Evolutionary conservation across 1,284 basidiomycete species (phyloP).

Genomic region (Moesziomyces globuligerus): DNA sequence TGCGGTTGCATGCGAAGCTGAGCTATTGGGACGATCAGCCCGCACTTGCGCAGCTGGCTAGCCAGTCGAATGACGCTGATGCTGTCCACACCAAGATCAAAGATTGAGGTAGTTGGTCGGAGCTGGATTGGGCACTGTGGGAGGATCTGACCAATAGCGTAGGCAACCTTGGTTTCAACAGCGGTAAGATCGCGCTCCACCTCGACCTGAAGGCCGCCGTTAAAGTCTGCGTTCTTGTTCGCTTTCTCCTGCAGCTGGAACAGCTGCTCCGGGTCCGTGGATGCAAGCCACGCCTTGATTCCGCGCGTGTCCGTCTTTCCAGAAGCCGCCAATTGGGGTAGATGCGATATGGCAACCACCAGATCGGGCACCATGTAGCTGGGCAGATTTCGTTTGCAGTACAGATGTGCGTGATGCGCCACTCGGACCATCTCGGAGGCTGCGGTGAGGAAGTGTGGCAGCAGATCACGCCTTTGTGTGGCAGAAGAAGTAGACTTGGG

Average conservation of each 20-base stretch:
- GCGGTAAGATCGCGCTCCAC: neutral
- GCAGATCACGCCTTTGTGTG: slow-evolving; percentile 2
- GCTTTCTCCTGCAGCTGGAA: slow-evolving; percentile 1
- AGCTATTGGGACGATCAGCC: slow-evolving; percentile 7
- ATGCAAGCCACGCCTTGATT: slow-evolving; percentile 15
- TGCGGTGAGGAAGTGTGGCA: neutral
- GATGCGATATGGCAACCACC: slow-evolving; percentile 10
- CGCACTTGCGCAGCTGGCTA: slow-evolving; percentile 4
- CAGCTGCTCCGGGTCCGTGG: slow-evolving; percentile 7
- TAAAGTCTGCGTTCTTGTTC: neutral
- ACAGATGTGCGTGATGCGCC: neutral
- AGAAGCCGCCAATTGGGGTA: slow-evolving; percentile 12
- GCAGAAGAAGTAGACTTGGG: neutral
- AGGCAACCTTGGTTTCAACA: neutral
- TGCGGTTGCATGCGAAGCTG: slow-evolving; percentile 4
- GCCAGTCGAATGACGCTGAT: slow-evolving; percentile 18
- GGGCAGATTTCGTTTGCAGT: slow-evolving; percentile 16
- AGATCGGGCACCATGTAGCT: slow-evolving; percentile 25
- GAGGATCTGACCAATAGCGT: slow-evolving; percentile 2
- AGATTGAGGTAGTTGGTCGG: slow-evolving; percentile 11
- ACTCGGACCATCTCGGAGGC: neutral
- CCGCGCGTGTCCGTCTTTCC: slow-evolving; percentile 13
- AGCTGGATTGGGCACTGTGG: neutral
- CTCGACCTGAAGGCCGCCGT: neutral
- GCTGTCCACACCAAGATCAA: slow-evolving; percentile 26